Evolutionary conservation across 176 grass and related monocot species (phyloP).

Genomic region (Juncus effusus): DNA sequence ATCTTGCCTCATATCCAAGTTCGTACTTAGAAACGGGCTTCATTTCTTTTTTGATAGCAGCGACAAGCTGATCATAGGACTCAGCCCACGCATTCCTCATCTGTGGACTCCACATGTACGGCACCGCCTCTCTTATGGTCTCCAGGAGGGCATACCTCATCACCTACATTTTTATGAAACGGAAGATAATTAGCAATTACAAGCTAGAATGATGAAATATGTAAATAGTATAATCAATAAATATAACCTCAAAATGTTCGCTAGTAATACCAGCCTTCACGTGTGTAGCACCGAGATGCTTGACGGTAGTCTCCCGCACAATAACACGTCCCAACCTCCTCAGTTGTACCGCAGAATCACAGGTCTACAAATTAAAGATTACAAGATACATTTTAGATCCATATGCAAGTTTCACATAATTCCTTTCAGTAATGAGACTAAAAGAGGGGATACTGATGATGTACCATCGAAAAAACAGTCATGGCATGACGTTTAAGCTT

Average conservation of each 20-base stretch:
- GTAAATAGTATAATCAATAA: neutral
- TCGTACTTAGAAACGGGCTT: conserved; percentile 9
- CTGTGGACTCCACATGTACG: conserved; percentile 41
- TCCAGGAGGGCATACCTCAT: conserved; percentile 38
- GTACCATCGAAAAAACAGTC: conserved; percentile 41
- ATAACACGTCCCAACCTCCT: conserved; percentile 30
- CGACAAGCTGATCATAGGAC: conserved; percentile 34
- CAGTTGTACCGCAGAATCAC: conserved; percentile 32
- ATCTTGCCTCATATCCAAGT: conserved; percentile 14
- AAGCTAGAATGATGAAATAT: neutral
- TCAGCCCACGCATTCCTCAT: conserved; percentile 43
- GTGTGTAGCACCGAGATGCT: conserved; percentile 30
- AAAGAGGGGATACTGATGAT: neutral
- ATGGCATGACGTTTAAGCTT: conserved; percentile 40
- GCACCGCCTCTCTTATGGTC: conserved; percentile 42
- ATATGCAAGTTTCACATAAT: neutral
- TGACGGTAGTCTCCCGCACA: conserved; percentile 32
- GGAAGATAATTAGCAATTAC: conserved; percentile 1
- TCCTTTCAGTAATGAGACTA: too few species aligned
- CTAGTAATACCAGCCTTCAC: conserved; percentile 27
- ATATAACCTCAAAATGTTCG: conserved; percentile 40
- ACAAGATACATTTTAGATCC: conserved; percentile 1
- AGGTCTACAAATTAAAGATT: conserved; percentile 22
- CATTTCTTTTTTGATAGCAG: conserved; percentile 35
- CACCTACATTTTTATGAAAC: neutral